Conservation (phyloP, 2,329 filamentous ascomycete species). For the Diaporthe longicolla region DNA sequence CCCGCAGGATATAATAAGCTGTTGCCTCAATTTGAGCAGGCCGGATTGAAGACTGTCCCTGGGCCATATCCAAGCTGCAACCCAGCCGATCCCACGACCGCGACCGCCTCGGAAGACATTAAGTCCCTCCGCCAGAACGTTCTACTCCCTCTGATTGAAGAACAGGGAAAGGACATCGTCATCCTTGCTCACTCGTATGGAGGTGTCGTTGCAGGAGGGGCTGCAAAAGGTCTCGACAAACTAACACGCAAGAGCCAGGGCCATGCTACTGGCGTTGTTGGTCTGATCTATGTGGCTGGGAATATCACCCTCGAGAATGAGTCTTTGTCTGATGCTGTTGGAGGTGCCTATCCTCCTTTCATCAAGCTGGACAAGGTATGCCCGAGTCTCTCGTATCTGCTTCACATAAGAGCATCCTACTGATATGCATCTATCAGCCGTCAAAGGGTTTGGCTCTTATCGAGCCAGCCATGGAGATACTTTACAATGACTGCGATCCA, state of each 20-base stretch:
- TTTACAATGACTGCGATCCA: neutral
- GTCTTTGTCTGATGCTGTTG: neutral
- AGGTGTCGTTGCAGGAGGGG: neutral
- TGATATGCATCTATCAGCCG: neutral
- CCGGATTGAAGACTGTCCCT: neutral
- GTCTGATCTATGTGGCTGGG: neutral
- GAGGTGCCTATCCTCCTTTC: neutral
- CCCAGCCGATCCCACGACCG: neutral
- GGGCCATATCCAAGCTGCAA: neutral
- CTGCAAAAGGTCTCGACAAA: neutral
- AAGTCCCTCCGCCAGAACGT: neutral
- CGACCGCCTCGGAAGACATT: neutral
- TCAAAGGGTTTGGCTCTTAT: neutral
- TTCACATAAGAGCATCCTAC: neutral
- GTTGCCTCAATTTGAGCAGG: neutral
- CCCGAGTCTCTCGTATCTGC: neutral
- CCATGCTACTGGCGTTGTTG: neutral
- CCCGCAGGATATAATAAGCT: neutral
- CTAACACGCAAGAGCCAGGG: neutral
- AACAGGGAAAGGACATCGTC: neutral
- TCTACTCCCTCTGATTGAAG: neutral
- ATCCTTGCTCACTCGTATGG: neutral
- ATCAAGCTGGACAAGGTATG: slow-evolving; percentile 6
- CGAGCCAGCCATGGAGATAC: neutral
- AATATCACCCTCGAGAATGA: neutral